Evolutionary conservation across 2,329 filamentous ascomycete genomes (phyloP).

Genomic region (Claviceps lovelessii): DNA sequence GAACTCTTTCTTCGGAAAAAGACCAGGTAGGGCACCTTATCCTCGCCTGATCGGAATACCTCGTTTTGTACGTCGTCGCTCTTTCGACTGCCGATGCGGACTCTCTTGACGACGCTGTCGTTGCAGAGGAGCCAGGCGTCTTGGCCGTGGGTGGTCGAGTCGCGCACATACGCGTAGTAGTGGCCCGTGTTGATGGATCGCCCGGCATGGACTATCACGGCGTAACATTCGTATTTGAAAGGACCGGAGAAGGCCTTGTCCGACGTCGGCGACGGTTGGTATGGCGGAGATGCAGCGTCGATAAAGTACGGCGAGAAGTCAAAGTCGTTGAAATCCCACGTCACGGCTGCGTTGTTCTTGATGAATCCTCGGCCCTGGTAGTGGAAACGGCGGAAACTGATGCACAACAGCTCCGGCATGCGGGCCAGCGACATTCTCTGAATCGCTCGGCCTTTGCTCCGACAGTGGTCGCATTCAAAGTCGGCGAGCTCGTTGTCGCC

Average conservation of each 20-base stretch:
- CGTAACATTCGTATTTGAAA: constrained; percentile 74
- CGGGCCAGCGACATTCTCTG: constrained; percentile 63
- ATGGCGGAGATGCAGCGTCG: constrained; percentile 9
- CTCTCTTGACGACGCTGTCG: constrained; percentile 27
- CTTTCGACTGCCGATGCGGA: constrained; percentile 26
- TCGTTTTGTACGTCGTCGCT: constrained; percentile 21
- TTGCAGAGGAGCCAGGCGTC: constrained; percentile 36
- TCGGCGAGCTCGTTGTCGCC: constrained; percentile 52
- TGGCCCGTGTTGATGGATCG: constrained; percentile 56
- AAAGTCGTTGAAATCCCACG: constrained; percentile 62
- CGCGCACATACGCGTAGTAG: constrained; percentile 59
- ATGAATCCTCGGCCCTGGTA: constrained; percentile 24
- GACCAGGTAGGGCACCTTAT: constrained; percentile 31
- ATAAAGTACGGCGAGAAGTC: constrained; percentile 34
- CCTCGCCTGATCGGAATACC: constrained; percentile 24
- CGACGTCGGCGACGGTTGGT: constrained; percentile 12
- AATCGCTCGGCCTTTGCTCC: constrained; percentile 48
- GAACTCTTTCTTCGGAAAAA: constrained; percentile 28
- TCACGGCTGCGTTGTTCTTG: constrained; percentile 59
- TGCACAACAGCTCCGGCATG: constrained; percentile 63
- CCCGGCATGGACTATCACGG: constrained; percentile 65
- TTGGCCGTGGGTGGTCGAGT: constrained; percentile 31
- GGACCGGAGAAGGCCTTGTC: constrained; percentile 35
- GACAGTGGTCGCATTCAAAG: constrained; percentile 64
- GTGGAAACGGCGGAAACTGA: constrained; percentile 54